Base-by-base conservation (phyloP, 441 rosid species). In the Omphalea diandra region DNA sequence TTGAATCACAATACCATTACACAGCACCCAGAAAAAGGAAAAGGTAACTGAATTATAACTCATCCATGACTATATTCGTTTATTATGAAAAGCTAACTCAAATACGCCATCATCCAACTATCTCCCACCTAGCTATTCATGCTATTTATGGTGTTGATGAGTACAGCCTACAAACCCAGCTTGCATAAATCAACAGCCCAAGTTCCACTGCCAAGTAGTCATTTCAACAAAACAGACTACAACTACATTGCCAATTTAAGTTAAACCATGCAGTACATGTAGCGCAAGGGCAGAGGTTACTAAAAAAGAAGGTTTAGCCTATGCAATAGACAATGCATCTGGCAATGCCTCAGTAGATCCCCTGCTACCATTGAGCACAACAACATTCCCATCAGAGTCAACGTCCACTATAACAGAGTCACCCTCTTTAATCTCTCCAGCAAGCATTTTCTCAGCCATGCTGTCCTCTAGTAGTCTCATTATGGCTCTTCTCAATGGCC, bases 391-490 rank as follows among this genome's bases (percentile, higher is more conserved):
- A 50, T 91, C 88, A 0, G 85, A 82, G 67, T 93, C 95, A 0
- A 95, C 98, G 72, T 95, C 99, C 6, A 90, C 92, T 0, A 95
- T 95, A 10, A 93, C 98, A 0, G 97, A 95, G 73, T 95, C 98
- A 3, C 99, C 97, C 55, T 93, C 97, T 71, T 93, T 95, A 76
- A 95, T 95, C 62, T 95, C 98, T 65, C 95, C 81, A 12, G 95
- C 82, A n/a, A 95, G 98, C 99, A 95, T 90, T 76, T 95, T 95
- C 88, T 96, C 99, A 0, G 98, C 99, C 99, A 96, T 88, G 73
- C 94, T 87, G 75, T 96, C 99, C 72, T 96, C 99, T 35, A 96
- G 80, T 38, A 93, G 89, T 79, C 98, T 87, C 98, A 93, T 91
- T 1, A 96, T 90, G 40, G 98, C 99, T 78, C 99, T 86, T 83